A percentile compares a stretch with the other conserved stretches of the same genome.
Evolutionary conservation across 1,139 yeast species (phyloP).

Genomic region (Pichia sp.): DNA sequence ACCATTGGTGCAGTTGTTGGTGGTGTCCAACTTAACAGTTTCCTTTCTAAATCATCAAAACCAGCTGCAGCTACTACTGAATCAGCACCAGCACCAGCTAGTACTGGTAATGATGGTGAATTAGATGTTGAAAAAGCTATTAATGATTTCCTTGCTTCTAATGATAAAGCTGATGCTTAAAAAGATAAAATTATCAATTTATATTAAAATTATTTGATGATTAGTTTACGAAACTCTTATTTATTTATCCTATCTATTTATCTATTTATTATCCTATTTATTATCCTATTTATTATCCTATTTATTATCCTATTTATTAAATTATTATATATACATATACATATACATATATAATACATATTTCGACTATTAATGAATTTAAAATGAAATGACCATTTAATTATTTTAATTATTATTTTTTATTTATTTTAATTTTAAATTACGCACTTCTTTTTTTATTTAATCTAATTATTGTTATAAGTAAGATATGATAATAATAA

Average conservation of each 20-base stretch:
- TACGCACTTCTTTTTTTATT: too few species aligned
- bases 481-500: too few species aligned
- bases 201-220: too few species aligned
- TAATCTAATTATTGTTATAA: too few species aligned
- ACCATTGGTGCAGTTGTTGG: conserved; percentile 34
- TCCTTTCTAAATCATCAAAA: conserved; percentile 36
- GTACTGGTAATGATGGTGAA: conserved; percentile 41
- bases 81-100: conserved; percentile 26
- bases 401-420: too few species aligned
- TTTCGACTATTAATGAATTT: too few species aligned
- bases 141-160: conserved; percentile 25
- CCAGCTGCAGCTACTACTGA: conserved; percentile 30
- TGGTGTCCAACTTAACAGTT: conserved; percentile 25
- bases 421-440: too few species aligned
- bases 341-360: too few species aligned
- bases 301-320: background rate
- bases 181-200: too few species aligned
- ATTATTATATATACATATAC: background rate
- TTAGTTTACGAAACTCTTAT: background rate
- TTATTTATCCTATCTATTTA: background rate
- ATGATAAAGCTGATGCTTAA: conserved; percentile 11
- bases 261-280: conserved; percentile 1
- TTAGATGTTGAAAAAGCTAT: conserved; percentile 57
- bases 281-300: too few species aligned
- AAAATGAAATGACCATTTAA: too few species aligned